A percentile compares a stretch with the other conserved stretches of the same genome.
These are phyloP conservation scores for Phytophthora pini DNA, from an alignment of 352 stramenopile genomes.

Conservation along the genomic window DNA sequence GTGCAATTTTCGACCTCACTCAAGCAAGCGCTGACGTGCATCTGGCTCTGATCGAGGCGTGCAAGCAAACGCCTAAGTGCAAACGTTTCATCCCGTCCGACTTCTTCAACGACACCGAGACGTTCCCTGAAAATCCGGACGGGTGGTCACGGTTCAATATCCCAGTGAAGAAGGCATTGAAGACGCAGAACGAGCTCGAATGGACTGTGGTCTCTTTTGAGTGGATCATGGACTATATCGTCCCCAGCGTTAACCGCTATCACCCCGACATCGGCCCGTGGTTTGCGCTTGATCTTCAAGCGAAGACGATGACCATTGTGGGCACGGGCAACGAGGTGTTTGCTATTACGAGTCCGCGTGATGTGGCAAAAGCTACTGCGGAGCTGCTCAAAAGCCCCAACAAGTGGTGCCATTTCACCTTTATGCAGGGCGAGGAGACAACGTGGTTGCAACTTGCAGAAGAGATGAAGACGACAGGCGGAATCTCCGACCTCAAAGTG, in stretches of 20 bases:
- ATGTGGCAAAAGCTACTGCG: slow-evolving; percentile 26
- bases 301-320: slow-evolving; percentile 42
- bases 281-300: slow-evolving; percentile 25
- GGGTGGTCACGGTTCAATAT: slow-evolving; percentile 17
- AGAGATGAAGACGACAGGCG: slow-evolving; percentile 28
- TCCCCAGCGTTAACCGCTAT: slow-evolving; percentile 39
- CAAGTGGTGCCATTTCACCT: slow-evolving; percentile 42
- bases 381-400: slow-evolving; percentile 29
- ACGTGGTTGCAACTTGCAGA: slow-evolving; percentile 42
- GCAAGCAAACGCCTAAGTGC: slow-evolving; percentile 46
- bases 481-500: slow-evolving; percentile 32
- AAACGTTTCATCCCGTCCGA: slow-evolving; percentile 56
- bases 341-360: slow-evolving; percentile 33
- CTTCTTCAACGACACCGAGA: slow-evolving; percentile 42
- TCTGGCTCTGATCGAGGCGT: slow-evolving; percentile 40
- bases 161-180: slow-evolving; percentile 28
- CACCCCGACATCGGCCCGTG: slow-evolving; percentile 27
- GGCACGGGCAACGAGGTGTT: slow-evolving; percentile 41
- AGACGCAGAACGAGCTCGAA: slow-evolving; percentile 38
- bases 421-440: slow-evolving; percentile 41
- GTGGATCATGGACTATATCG: slow-evolving; percentile 43
- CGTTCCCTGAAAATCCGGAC: slow-evolving; percentile 21
- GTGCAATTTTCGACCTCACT: slow-evolving; percentile 27
- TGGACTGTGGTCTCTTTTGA: slow-evolving; percentile 42
- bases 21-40: slow-evolving; percentile 24